Evolutionary conservation across 495 filamentous ascomycete species (phyloP).

Genomic region (Sordaria brevicollis): DNA sequence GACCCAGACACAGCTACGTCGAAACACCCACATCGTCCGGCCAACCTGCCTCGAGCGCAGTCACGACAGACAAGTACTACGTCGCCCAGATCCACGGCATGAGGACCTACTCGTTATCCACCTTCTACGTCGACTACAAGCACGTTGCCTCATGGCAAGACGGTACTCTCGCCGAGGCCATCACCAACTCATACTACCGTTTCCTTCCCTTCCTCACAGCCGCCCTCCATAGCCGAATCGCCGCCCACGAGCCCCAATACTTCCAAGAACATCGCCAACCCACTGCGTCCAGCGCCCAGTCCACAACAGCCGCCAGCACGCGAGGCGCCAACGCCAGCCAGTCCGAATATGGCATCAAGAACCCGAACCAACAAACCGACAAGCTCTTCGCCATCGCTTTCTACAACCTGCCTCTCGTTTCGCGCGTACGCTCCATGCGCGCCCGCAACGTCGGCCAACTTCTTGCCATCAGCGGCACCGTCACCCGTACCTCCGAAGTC

Average conservation of each 20-base stretch:
- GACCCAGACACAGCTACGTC: conserved; percentile 43
- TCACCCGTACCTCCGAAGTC: conserved; percentile 93
- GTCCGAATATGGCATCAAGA: conserved; percentile 56
- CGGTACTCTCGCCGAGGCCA: conserved; percentile 68
- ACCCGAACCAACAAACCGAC: conserved; percentile 89
- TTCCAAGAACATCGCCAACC: conserved; percentile 83
- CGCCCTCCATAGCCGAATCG: conserved; percentile 84
- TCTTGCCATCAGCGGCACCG: conserved; percentile 89
- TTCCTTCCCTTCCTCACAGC: conserved; percentile 88
- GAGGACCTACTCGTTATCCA: conserved; percentile 76
- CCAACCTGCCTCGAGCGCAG: conserved; percentile 62
- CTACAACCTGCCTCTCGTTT: conserved; percentile 93
- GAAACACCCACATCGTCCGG: conserved; percentile 67
- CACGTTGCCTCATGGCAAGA: conserved; percentile 65
- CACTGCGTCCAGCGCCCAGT: conserved; percentile 47
- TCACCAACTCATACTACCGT: conserved; percentile 85
- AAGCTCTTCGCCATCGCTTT: conserved; percentile 92
- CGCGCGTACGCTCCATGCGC: conserved; percentile 76
- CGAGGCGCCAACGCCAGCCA: conserved; percentile 47
- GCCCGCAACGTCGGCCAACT: conserved; percentile 88
- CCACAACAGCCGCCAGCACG: conserved; percentile 59
- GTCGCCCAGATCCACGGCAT: conserved; percentile 91
- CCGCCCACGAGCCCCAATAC: conserved; percentile 88
- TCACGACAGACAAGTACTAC: conserved; percentile 87
- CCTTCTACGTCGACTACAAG: conserved; percentile 91